Evolutionary conservation across 2,329 filamentous ascomycete genomes (phyloP).

Genomic region (Aplosporella prunicola): DNA sequence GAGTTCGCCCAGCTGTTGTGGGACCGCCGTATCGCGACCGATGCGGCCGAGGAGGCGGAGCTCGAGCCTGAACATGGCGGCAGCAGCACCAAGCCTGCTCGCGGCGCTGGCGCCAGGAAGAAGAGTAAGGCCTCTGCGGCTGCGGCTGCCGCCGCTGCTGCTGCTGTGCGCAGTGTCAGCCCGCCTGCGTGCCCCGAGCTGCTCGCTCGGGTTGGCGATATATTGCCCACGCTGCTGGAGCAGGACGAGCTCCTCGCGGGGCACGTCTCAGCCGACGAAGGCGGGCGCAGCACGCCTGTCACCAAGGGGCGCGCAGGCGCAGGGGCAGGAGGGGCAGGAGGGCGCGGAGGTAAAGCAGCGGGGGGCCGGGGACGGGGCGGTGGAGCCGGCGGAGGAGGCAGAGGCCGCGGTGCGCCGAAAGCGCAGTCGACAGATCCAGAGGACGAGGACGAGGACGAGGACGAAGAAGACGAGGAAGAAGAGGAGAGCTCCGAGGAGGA

Average conservation of each 20-base stretch:
- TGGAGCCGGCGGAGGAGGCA: slow-evolving; percentile 15
- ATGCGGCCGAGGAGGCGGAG: not conserved
- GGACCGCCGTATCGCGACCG: slow-evolving; percentile 22
- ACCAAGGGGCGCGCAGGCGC: not conserved
- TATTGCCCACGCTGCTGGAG: not conserved
- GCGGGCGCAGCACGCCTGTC: not conserved
- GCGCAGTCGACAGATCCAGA: slow-evolving; percentile 10
- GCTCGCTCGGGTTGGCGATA: slow-evolving; percentile 6
- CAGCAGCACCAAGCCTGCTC: no score
- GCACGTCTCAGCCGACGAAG: no score
- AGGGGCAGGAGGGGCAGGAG: slow-evolving; percentile 1
- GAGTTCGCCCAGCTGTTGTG: slow-evolving; percentile 37
- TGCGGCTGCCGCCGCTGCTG: not conserved
- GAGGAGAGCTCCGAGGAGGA: slow-evolving; percentile 18
- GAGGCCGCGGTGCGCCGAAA: not conserved
- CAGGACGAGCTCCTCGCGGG: no score
- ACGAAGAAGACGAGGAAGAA: slow-evolving; percentile 17
- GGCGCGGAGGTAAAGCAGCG: slow-evolving; percentile 18
- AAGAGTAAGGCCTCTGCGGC: not conserved
- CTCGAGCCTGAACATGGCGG: slow-evolving; percentile 13
- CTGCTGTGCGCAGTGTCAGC: slow-evolving; percentile 11
- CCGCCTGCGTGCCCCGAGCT: slow-evolving; percentile 7
- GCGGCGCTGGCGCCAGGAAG: slow-evolving; percentile 1
- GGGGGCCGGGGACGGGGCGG: no score
- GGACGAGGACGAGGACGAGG: slow-evolving; percentile 14